Percentiles rank a stretch among this genome's conserved stretches.
Conservation (phyloP, 768 basidiomycete genomes). For the Phanerochaete sordida region DNA sequence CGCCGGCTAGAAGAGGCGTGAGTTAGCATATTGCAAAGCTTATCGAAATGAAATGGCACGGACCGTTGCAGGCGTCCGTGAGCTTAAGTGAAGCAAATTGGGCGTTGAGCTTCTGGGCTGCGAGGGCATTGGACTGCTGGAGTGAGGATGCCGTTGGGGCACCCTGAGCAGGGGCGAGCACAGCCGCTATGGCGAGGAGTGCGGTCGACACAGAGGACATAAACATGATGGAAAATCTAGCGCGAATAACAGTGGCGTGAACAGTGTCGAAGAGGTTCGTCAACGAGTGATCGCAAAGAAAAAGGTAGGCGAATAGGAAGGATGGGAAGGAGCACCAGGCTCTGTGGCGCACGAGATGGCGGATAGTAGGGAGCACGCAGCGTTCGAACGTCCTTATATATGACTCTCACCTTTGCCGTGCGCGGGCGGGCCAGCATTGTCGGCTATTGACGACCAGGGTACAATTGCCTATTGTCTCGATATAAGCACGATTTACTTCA, state of each 20-base stretch:
- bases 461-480: constrained; percentile 1
- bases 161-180: neutral
- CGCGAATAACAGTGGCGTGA: neutral
- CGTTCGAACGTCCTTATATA: neutral
- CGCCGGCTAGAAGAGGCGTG: constrained; percentile 19
- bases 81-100: constrained; percentile 29
- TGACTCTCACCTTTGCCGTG: neutral
- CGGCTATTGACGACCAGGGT: neutral
- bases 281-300: neutral
- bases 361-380: neutral
- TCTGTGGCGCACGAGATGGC: constrained; percentile 5
- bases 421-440: neutral
- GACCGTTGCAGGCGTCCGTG: constrained; percentile 29
- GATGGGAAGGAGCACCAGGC: constrained; percentile 5
- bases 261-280: neutral
- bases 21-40: neutral
- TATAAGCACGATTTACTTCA: neutral
- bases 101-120: constrained; percentile 34
- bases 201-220: neutral
- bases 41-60: neutral
- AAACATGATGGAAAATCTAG: neutral
- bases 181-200: constrained; percentile 15
- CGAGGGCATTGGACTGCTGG: constrained; percentile 29
- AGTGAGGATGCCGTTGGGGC: constrained; percentile 15
- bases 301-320: neutral